phyloP scores from a whole-genome alignment of 176 grass and related monocot species.

The Carex parvula region DNA sequence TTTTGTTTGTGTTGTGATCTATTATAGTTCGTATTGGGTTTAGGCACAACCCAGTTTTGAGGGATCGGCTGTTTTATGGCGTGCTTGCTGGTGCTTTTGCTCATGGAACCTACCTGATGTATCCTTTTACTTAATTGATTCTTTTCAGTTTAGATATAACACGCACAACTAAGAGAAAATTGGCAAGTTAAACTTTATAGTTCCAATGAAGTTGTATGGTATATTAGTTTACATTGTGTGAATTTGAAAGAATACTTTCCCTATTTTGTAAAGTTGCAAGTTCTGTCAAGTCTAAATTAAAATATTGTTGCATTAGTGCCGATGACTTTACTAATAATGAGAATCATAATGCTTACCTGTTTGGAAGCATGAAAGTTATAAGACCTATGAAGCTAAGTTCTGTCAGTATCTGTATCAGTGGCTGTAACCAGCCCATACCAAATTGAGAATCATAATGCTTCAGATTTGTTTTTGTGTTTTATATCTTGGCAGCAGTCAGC shows the following conservation, averaged over 20 bases:
- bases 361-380: background rate
- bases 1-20: background rate
- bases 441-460: background rate
- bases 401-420: background rate
- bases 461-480: background rate
- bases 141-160: background rate
- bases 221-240: background rate
- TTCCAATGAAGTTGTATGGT: background rate
- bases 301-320: background rate
- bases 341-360: background rate
- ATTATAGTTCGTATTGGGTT: constrained; percentile 74
- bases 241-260: background rate
- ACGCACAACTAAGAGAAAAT: background rate
- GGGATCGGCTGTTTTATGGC: constrained; percentile 86
- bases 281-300: background rate
- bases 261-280: background rate
- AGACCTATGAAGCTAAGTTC: background rate
- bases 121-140: constrained; percentile 21
- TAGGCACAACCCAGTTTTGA: constrained; percentile 73
- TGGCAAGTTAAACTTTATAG: too few species aligned
- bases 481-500: background rate
- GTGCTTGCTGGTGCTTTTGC: constrained; percentile 80
- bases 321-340: background rate
- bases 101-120: constrained; percentile 91
- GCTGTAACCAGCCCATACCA: background rate